Evolutionary conservation across 2,329 filamentous ascomycete species (phyloP).

Genomic region (Diaporthe vaccinii): DNA sequence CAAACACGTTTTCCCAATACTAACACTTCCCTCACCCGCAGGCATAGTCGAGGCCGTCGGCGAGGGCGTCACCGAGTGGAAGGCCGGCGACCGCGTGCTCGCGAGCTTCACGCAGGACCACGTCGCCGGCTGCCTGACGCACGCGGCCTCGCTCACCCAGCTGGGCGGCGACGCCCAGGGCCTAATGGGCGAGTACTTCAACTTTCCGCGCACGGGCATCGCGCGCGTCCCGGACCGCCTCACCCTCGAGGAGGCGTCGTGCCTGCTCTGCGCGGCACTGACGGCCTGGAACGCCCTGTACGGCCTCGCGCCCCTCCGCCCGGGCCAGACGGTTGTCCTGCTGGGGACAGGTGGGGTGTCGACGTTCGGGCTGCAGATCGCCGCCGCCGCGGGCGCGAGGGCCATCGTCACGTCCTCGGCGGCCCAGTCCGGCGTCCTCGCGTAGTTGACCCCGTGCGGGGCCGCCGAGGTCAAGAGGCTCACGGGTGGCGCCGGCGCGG

Average conservation of each 20-base stretch:
- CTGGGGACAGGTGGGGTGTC: constrained; percentile 5
- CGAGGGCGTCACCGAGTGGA: constrained; percentile 1
- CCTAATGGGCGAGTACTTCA: constrained; percentile 12
- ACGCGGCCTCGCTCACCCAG: neutral
- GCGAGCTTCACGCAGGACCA: constrained; percentile 10
- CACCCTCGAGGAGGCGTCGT: neutral
- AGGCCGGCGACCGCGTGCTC: neutral
- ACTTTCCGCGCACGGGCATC: neutral
- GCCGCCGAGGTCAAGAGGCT: constrained; percentile 45
- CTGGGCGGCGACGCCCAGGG: constrained; percentile 18
- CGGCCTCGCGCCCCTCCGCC: neutral
- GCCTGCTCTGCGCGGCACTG: constrained; percentile 10
- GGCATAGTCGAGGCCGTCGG: neutral
- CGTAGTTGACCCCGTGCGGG: too few relatives aligned
- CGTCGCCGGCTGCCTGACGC: neutral
- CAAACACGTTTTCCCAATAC: neutral
- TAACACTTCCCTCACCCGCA: neutral
- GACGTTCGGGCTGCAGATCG: constrained; percentile 43
- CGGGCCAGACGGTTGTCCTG: constrained; percentile 10
- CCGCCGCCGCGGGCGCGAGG: constrained; percentile 58
- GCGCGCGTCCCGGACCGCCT: neutral
- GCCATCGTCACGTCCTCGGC: constrained; percentile 68
- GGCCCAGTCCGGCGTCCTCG: too few relatives aligned
- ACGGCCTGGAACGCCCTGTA: constrained; percentile 18
- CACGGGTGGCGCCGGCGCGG: constrained; percentile 47